A percentile compares a stretch with the other conserved stretches of the same genome.
Conservation (phyloP, 2,329 filamentous ascomycete genomes). For the Dothidotthia symphoricarpi region DNA sequence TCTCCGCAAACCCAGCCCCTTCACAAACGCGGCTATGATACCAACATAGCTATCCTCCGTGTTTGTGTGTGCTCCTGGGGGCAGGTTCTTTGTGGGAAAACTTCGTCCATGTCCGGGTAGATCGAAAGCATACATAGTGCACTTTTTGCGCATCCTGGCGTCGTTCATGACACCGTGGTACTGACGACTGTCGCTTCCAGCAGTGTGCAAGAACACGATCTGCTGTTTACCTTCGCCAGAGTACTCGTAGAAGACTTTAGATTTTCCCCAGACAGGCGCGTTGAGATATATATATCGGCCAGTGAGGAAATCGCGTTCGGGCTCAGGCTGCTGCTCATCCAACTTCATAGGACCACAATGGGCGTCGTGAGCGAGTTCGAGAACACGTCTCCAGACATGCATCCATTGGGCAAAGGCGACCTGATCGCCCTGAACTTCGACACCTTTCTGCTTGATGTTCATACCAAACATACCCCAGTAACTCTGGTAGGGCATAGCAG, state of each 20-base stretch:
- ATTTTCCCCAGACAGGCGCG: conserved; percentile 49
- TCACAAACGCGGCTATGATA: conserved; percentile 48
- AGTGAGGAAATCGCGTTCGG: conserved; percentile 46
- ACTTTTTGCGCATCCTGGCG: conserved; percentile 47
- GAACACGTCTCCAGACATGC: conserved; percentile 49
- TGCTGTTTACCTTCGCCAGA: conserved; percentile 49
- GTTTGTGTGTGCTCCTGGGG: conserved; percentile 49
- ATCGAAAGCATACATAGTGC: conserved; percentile 53
- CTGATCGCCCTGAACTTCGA: conserved; percentile 49
- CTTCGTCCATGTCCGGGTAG: conserved; percentile 51
- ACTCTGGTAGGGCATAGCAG: conserved; percentile 46
- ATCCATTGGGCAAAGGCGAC: conserved; percentile 47
- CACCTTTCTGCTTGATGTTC: conserved; percentile 53
- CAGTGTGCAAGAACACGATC: conserved; percentile 49
- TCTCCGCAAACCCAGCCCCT: conserved; percentile 45
- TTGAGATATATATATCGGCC: conserved; percentile 51
- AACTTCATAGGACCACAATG: conserved; percentile 47
- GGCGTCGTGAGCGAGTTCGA: conserved; percentile 51
- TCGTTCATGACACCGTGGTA: conserved; percentile 56
- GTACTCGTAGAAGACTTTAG: conserved; percentile 53
- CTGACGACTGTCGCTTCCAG: conserved; percentile 50
- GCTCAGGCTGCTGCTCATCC: conserved; percentile 42
- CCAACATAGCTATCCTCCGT: conserved; percentile 50
- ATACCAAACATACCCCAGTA: conserved; percentile 50
- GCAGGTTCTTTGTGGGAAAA: conserved; percentile 47